Percentiles rank a stretch among this genome's conserved stretches.
Evolutionary conservation across 257 asterid genomes (phyloP).

Genomic region (Jaltomata sinuosa): DNA sequence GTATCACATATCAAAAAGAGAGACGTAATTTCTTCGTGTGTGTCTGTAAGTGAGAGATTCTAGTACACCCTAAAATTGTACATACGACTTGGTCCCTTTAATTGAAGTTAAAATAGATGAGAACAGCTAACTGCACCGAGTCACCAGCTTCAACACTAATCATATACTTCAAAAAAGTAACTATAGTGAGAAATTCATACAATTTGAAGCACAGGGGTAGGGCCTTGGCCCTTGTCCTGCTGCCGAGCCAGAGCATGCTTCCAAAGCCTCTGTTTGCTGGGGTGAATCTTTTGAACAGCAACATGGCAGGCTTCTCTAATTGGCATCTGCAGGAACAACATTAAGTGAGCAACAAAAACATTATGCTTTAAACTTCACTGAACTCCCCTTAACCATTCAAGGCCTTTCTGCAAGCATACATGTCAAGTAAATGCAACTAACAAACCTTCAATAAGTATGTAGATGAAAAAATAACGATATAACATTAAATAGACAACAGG

Average conservation of each 20-base stretch:
- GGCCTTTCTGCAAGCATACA: background rate
- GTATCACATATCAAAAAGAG: background rate
- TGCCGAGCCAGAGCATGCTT: constrained; percentile 96
- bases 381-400: background rate
- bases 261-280: constrained; percentile 88
- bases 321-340: constrained; percentile 54
- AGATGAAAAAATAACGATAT: background rate
- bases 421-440: background rate
- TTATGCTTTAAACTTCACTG: background rate
- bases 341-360: background rate
- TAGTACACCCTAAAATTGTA: background rate
- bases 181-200: constrained; percentile 30
- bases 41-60: background rate
- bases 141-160: background rate
- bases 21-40: background rate
- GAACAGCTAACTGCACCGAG: background rate
- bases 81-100: background rate
- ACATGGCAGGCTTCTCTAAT: constrained; percentile 98
- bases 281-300: constrained; percentile 84
- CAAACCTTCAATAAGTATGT: background rate
- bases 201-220: constrained; percentile 83
- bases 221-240: constrained; percentile 59
- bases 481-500: background rate
- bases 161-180: background rate
- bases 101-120: background rate